A percentile compares a stretch with the other conserved stretches of the same genome.
phyloP scores from a whole-genome alignment of 495 filamentous ascomycete species.

The Hypoxylon lienhwacheense region DNA sequence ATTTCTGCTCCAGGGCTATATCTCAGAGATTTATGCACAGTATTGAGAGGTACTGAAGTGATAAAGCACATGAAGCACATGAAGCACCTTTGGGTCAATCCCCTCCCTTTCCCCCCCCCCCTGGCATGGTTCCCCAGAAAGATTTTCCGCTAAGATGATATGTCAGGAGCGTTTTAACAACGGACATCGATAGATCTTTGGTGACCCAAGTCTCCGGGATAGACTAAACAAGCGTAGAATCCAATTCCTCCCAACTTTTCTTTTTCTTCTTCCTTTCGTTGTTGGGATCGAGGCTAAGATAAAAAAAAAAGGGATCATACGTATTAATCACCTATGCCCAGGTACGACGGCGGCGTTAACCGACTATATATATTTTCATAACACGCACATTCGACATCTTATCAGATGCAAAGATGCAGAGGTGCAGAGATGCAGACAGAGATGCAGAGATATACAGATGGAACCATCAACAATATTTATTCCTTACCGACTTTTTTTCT shows the following conservation, averaged over 20 bases:
- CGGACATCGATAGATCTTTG: conserved; percentile 39
- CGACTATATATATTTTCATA: conserved; percentile 30
- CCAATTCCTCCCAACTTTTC: conserved; percentile 37
- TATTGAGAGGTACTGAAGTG: conserved; percentile 11
- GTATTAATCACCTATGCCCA: too few species aligned
- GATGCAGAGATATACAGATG: too few species aligned
- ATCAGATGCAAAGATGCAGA: too few species aligned
- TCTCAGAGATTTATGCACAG: conserved; percentile 24
- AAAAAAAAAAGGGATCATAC: conserved; percentile 35
- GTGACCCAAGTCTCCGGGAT: conserved; percentile 41
- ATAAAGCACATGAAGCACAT: too few species aligned
- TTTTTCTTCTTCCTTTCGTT: too few species aligned
- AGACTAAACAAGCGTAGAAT: conserved; percentile 42
- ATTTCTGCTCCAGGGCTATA: conserved; percentile 25
- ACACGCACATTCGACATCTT: conserved; percentile 26
- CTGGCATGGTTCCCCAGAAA: conserved; percentile 40
- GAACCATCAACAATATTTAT: too few species aligned
- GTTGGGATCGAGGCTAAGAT: conserved; percentile 33
- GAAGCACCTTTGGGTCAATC: too few species aligned
- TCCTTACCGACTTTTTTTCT: too few species aligned
- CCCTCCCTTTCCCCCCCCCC: too few species aligned
- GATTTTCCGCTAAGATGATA: conserved; percentile 43
- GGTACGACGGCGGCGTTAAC: conserved; percentile 30
- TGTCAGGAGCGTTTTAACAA: conserved; percentile 37
- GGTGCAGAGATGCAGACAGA: too few species aligned